These are phyloP conservation scores for Penstemon davidsonii DNA, from an alignment of 257 asterid genomes.

Conservation along the genomic window DNA sequence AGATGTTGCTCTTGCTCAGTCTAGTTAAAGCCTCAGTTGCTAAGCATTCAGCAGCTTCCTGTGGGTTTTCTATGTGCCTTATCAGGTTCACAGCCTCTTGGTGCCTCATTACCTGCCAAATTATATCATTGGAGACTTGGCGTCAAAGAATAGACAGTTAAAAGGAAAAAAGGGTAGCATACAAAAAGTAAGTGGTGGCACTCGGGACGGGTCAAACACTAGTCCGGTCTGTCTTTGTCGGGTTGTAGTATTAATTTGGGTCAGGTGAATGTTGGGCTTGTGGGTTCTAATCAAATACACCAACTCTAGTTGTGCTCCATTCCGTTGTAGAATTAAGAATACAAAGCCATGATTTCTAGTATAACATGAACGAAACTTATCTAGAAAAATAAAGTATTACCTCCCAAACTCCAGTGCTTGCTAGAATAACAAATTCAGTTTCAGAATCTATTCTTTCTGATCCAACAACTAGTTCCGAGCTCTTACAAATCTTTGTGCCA, in stretches of 20 bases:
- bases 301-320: too few relatives aligned
- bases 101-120: conserved; percentile 54
- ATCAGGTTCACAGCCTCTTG: conserved; percentile 72
- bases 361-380: background rate
- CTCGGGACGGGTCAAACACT: too few relatives aligned
- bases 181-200: too few relatives aligned
- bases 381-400: conserved; percentile 27
- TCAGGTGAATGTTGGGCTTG: too few relatives aligned
- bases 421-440: conserved; percentile 65
- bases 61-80: conserved; percentile 60
- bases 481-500: conserved; percentile 26
- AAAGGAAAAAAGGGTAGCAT: background rate
- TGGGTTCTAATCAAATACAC: too few relatives aligned
- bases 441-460: conserved; percentile 43
- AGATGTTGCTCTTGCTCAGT: conserved; percentile 51
- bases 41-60: conserved; percentile 64
- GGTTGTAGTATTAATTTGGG: too few relatives aligned
- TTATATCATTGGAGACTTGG: background rate
- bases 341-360: too few relatives aligned
- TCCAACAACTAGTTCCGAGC: conserved; percentile 43
- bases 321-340: too few relatives aligned
- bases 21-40: conserved; percentile 58
- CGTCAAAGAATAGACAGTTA: background rate
- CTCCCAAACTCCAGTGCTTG: conserved; percentile 66
- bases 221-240: too few relatives aligned